Evolutionary conservation across 2,329 filamentous ascomycete genomes (phyloP), one percentile per base, ranked within the genome.

Genomic region (Colletotrichum tropicicola): DNA sequence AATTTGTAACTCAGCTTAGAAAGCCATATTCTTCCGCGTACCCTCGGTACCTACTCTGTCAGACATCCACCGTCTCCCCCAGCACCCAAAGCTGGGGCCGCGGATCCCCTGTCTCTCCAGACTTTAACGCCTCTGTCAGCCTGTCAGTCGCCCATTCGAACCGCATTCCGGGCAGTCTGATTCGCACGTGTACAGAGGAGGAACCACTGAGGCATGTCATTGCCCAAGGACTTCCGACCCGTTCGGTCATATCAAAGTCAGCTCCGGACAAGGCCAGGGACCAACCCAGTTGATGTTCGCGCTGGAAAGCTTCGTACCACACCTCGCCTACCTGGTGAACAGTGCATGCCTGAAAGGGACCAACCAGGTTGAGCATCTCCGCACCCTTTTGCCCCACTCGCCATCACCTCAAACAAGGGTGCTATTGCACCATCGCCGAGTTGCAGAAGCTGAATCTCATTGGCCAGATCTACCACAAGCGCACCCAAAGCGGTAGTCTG

Each of bases 361-460:
- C 56, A 65, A 65, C 27, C 61, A 60, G 41, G 30, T 54, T 54
- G 61, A 60, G 57, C 57, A 65, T 61, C 57, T 61, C 43, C 27
- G 61, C 43, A 45, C 35, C 55, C 35, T 19, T 35, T 7, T 13
- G 5, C 57, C 17, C 61, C 61, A 65, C 61, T 61, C 21, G 32
- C 19, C 44, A 67, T 67, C 54, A 55, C 65, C 53, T 67, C 65
- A 67, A 65, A 54, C 61, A 44, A 60, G 61, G 65, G 37, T 65
- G 25, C 35, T 59, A 67, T 67, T 65, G 65, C 65, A 66, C 65
- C 65, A 67, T 67, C 65, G 61, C 52, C 35, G 48, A 47, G 55
- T 66, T 66, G 56, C 61, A 27, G 57, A 66, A 67, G 65, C 65
- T 67, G 30, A 66, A 57, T 8, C 6, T 19, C 47, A 67, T 61